phyloP scores from a whole-genome alignment of 352 stramenopile genomes.

The Peronospora farinosa region DNA sequence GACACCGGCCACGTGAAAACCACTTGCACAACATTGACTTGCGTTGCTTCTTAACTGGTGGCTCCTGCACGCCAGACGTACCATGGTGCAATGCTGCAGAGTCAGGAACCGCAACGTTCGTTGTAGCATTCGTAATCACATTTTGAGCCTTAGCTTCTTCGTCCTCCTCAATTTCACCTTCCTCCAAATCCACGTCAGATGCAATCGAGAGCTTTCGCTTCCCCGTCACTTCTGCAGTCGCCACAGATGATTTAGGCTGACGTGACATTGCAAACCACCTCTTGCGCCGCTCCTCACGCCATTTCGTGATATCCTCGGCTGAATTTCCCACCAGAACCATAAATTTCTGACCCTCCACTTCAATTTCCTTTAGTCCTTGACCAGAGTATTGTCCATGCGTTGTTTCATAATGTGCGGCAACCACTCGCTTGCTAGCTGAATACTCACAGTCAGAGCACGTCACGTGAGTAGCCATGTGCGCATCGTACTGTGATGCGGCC shows the following conservation, averaged over 20 bases:
- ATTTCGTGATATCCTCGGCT: slow-evolving; percentile 71
- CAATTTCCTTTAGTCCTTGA: slow-evolving; percentile 73
- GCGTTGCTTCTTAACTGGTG: slow-evolving; percentile 36
- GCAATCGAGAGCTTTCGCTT: slow-evolving; percentile 53
- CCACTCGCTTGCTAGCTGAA: slow-evolving; percentile 67
- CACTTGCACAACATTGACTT: slow-evolving; percentile 57
- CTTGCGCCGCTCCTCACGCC: slow-evolving; percentile 68
- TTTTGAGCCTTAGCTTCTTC: slow-evolving; percentile 23
- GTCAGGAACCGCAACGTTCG: slow-evolving; percentile 9
- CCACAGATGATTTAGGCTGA: slow-evolving; percentile 16
- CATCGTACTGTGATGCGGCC: slow-evolving; percentile 62
- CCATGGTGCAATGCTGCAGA: not conserved
- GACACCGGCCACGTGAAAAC: slow-evolving; percentile 57
- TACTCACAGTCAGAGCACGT: slow-evolving; percentile 65
- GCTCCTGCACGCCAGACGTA: slow-evolving; percentile 8
- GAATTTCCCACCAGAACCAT: slow-evolving; percentile 80
- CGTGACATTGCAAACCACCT: slow-evolving; percentile 42
- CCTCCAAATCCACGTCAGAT: slow-evolving; percentile 47
- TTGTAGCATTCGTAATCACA: slow-evolving; percentile 7
- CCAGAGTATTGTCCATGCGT: slow-evolving; percentile 62
- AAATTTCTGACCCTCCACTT: slow-evolving; percentile 84
- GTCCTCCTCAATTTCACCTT: slow-evolving; percentile 50
- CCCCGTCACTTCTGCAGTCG: slow-evolving; percentile 1
- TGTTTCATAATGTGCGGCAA: slow-evolving; percentile 60
- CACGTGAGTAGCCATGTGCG: slow-evolving; percentile 69